phyloP scores from a whole-genome alignment of 2,329 filamentous ascomycete genomes.

The Emmonsia crescens region DNA sequence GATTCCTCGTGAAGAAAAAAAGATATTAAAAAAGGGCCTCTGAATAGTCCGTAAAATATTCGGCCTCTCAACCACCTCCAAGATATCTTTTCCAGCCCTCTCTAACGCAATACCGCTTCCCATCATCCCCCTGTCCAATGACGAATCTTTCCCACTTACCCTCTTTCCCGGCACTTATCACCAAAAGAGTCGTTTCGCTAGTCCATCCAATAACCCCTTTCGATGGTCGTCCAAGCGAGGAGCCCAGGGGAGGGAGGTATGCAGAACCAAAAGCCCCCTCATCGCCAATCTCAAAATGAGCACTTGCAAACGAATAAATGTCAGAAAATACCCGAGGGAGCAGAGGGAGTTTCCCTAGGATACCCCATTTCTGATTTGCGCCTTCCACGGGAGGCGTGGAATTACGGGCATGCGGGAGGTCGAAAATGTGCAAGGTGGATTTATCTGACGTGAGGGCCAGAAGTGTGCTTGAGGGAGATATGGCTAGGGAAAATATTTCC shows the following conservation, averaged over 20 bases:
- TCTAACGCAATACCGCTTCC: slow-evolving; percentile 53
- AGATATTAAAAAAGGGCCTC: neutral
- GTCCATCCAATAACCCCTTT: slow-evolving; percentile 85
- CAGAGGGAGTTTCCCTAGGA: slow-evolving; percentile 70
- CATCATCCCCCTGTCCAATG: slow-evolving; percentile 56
- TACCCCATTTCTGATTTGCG: slow-evolving; percentile 67
- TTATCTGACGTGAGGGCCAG: slow-evolving; percentile 95
- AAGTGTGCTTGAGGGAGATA: slow-evolving; percentile 69
- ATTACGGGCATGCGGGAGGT: slow-evolving; percentile 49
- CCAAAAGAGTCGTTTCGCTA: slow-evolving; percentile 59
- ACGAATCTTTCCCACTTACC: slow-evolving; percentile 82
- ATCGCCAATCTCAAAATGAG: slow-evolving; percentile 72
- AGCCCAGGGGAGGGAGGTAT: slow-evolving; percentile 40
- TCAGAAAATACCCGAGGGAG: slow-evolving; percentile 84
- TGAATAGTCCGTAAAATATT: neutral
- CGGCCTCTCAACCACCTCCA: slow-evolving; percentile 24
- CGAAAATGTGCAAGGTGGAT: slow-evolving; percentile 88
- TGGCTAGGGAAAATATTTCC: slow-evolving; percentile 74
- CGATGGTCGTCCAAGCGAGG: slow-evolving; percentile 49
- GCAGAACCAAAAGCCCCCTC: slow-evolving; percentile 43
- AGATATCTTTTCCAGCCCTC: slow-evolving; percentile 79
- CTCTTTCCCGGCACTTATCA: slow-evolving; percentile 69
- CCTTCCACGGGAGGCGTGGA: slow-evolving; percentile 32
- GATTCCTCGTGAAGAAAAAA: neutral
- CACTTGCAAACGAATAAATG: slow-evolving; percentile 71